A percentile compares a stretch with the other conserved stretches of the same genome.
Evolutionary conservation across 169 alveolate genomes (phyloP).

Genomic region (Babesia ovis): DNA sequence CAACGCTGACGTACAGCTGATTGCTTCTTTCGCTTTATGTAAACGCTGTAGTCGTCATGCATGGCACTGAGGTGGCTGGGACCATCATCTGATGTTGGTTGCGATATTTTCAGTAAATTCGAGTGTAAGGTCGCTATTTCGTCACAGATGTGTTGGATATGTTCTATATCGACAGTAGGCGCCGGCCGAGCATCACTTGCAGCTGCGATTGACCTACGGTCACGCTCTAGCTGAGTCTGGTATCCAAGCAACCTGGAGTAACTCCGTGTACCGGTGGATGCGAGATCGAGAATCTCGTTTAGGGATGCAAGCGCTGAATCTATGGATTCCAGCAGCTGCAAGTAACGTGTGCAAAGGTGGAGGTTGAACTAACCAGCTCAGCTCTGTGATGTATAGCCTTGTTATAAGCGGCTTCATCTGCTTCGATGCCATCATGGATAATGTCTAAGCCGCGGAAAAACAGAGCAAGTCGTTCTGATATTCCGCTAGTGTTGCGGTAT

Average conservation of each 20-base stretch:
- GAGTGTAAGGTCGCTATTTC: conserved; percentile 1
- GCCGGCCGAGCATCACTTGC: no score
- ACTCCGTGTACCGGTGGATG: conserved; percentile 43
- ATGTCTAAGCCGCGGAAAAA: conserved; percentile 12
- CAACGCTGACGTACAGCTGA: conserved; percentile 7
- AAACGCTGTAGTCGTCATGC: conserved; percentile 37
- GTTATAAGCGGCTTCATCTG: not conserved
- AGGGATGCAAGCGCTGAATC: conserved; percentile 13
- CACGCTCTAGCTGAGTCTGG: conserved; percentile 14
- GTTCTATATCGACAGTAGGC: not conserved
- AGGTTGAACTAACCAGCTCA: conserved; percentile 13
- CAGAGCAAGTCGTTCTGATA: not conserved
- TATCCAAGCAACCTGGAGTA: conserved; percentile 15
- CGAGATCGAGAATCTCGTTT: conserved; percentile 12
- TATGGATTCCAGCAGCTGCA: conserved; percentile 25
- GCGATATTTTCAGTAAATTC: conserved; percentile 1
- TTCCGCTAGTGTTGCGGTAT: not conserved
- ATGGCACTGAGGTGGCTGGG: conserved; percentile 3
- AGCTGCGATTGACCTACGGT: not conserved
- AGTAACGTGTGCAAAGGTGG: not conserved
- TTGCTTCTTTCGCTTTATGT: conserved; percentile 45
- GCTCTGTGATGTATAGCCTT: not conserved
- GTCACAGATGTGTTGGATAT: conserved; percentile 5
- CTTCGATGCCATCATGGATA: not conserved
- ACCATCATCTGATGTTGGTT: not conserved